These are phyloP conservation scores for Ustilaginoidea virens DNA, from an alignment of 2,329 filamentous ascomycete genomes.

Conservation along the genomic window DNA sequence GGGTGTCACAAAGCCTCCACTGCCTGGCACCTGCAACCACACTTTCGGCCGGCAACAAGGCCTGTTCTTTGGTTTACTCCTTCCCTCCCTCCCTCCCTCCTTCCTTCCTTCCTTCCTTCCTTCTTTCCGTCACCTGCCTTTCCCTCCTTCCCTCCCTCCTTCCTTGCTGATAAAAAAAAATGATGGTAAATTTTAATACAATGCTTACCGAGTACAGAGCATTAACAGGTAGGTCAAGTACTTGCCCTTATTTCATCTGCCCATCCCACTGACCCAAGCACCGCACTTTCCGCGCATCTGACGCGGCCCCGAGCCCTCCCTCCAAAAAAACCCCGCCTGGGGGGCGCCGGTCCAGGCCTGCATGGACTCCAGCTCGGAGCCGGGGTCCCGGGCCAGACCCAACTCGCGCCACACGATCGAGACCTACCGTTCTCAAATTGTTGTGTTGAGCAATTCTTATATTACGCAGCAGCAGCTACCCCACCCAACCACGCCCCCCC, in stretches of 20 bases:
- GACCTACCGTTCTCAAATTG: too few relatives aligned
- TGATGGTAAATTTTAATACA: too few relatives aligned
- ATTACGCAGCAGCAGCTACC: too few relatives aligned
- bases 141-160: too few relatives aligned
- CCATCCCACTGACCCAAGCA: too few relatives aligned
- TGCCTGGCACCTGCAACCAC: not conserved
- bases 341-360: constrained; percentile 12
- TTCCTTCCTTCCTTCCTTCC: not conserved
- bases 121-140: not conserved
- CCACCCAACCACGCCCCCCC: too few relatives aligned
- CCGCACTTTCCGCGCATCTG: too few relatives aligned
- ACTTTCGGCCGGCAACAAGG: not conserved
- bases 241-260: not conserved
- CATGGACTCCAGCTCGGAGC: constrained; percentile 11
- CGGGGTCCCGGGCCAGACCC: constrained; percentile 6
- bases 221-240: not conserved
- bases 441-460: too few relatives aligned
- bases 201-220: too few relatives aligned
- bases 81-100: not conserved
- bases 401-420: not conserved
- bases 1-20: too few relatives aligned
- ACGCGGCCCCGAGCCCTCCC: constrained; percentile 1
- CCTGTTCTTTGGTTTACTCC: too few relatives aligned
- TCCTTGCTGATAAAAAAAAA: too few relatives aligned
- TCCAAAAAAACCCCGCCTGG: constrained; percentile 7